Base-by-base conservation (phyloP, 73 alveolate species). In the Paramecium octaurelia region DNA sequence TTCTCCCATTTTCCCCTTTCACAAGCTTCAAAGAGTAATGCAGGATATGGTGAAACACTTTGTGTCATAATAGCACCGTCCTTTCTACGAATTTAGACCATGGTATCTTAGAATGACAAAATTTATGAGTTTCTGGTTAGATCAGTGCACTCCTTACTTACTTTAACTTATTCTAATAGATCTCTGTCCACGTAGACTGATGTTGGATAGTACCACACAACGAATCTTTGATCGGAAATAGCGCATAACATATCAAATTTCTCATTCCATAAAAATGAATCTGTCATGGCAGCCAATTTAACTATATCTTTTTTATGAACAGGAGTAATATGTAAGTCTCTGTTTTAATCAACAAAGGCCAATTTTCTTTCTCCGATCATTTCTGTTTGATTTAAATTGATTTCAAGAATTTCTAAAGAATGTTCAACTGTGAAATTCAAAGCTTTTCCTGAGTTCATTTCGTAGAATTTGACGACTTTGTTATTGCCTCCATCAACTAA, bases 111-210 rank as follows among this genome's bases (percentile, higher is more conserved):
- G 92, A 97, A 97, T 71, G 95, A 80, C 23, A 92, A 58, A 92
- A 97, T 97, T 83, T 95, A 94, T 21, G 98, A 70, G 42, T 90
- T 92, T 92, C 95, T 89, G 6, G 92, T 64, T 24, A 89, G 31
- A 70, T 89, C 96, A 34, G 92, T 46, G 14, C 91, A 85, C 48
- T 80, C 90, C 31, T 93, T 88, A 5, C 44, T 80, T 4, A 80
- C 91, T 29, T 43, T 91, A 57, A 96, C 94, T 92, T 95, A 94
- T 6, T 98, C 99, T 31, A 97, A 96, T 50, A 97, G 58, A 80
- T 98, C 99, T 93, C 96, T 97, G 92, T 99, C 99, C 8, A 99
- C 99, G 93, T 98, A 99, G 76, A 98, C 96, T 23, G 99, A 99
- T 64, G 98, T 97, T 18, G 99, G 99, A 88, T 99, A 99, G 91